Base-by-base conservation (phyloP, 768 basidiomycete genomes). In the Podaxis pistillaris region DNA sequence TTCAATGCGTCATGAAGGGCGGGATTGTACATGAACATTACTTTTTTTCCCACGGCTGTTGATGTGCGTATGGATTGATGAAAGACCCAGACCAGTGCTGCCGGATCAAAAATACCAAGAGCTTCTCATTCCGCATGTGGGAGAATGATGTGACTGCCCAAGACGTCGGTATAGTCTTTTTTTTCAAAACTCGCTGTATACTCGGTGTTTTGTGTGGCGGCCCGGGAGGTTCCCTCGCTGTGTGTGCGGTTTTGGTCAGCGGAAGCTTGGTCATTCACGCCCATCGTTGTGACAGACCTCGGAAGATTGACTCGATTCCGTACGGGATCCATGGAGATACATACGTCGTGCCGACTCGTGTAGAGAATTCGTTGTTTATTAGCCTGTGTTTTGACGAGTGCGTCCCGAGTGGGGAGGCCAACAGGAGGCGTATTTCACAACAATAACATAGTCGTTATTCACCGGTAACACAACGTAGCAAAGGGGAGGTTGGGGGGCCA, bases 101-200 rank as follows among this genome's bases (percentile, higher is more conserved):
- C 38, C 60, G 60, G 60, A 62, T 62, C 60, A 62, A 62, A 58
- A 62, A 56, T 62, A 56, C 53, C 41, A 46, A 46, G 52, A 26
- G 59, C 41, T 60, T 53, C 13, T 46, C 37, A 30, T 24, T 60
- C 30, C 8, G 53, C 30, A 4, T 50, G 59, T 55, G 53, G 30
- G 53, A 55, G 36, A 47, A 38, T 62, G 59, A 61, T 54, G 38
- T 26, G 53, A 37, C 33, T 28, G 13, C 12, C 49, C 19, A 46
- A 46, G n/a, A 41, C 30, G 59, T 26, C 36, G 15, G 51, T 17
- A 22, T 17, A 28, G 3, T 46, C 44, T 19, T 47, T 58, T 58
- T 58, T 58, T 58, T 36, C 28, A 58, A 17, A 17, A 40, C 15
- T 30, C 60, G 60, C 60, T 33, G 60, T 47, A 55, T 55, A 55